Evolutionary conservation across 768 basidiomycete genomes (phyloP), one percentile per base, ranked within the genome.

Genomic region (Amanita rimosa): DNA sequence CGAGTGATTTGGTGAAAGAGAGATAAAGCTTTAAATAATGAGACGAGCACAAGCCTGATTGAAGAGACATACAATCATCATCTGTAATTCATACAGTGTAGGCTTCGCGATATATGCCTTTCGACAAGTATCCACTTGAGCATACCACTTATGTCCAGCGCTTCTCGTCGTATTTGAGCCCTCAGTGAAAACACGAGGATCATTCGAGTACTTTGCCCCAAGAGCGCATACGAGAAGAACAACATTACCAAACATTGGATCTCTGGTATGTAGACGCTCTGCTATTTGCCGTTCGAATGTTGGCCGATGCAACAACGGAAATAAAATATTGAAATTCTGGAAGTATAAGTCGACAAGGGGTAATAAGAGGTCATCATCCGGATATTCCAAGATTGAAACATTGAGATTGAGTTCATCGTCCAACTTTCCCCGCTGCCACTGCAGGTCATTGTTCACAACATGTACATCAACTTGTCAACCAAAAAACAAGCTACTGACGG

Each of bases 241-340:
- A 2, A 72, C 67, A 1, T 64, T 63, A 0, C 71, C 72, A 57
- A 86, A 86, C 49, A 58, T 57, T 6, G 67, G 19, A 48, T 85
- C 73, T 1, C 58, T 63, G 9, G 67, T 58, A 58, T 88, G 79
- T 3, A 78, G 55, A 1, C 73, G 72, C 6, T 73, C 66, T 1
- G 57, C 57, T 35, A 84, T 60, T 19, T 71, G 67, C 27, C 63
- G 62, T 37, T 81, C 72, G 53, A 93, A 91, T 14, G 77, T 77
- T 0, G 80, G 79, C 0, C 79, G 74, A 57, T 92, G 89, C 2
- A 95, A 65, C 7, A 93, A 67, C 1, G 89, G 87, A 1, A 75
- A 58, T 42, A 75, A 67, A 3, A 59, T 52, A 54, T 89, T 83
- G 52, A 73, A 53, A 29, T 75, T 55, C 0, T 52, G 54, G 58